phyloP scores from a whole-genome alignment of 2,329 filamentous ascomycete genomes.

The Penicillium sp. region DNA sequence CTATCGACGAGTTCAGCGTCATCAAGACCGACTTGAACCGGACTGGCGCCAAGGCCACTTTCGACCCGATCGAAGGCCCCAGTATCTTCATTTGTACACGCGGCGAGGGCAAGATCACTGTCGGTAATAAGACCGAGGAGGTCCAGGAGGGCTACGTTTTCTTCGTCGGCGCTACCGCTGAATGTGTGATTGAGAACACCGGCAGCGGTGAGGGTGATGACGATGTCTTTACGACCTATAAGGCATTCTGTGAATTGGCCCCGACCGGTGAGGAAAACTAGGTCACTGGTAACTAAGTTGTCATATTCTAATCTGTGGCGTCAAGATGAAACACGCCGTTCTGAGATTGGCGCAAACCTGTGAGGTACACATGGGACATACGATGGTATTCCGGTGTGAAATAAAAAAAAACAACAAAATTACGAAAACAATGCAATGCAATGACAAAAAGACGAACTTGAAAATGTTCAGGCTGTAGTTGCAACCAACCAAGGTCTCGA shows the following conservation, averaged over 20 bases:
- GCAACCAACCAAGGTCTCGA: neutral
- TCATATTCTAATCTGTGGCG: slow-evolving; percentile 15
- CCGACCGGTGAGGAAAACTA: slow-evolving; percentile 40
- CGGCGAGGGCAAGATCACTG: slow-evolving; percentile 77
- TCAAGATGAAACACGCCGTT: slow-evolving; percentile 14
- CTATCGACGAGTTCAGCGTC: slow-evolving; percentile 94
- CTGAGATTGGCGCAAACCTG: slow-evolving; percentile 17
- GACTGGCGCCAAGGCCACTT: slow-evolving; percentile 75
- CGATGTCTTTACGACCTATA: slow-evolving; percentile 81
- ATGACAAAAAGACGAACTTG: too few species aligned
- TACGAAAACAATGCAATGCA: neutral
- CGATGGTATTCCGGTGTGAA: neutral
- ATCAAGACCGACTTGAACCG: slow-evolving; percentile 72
- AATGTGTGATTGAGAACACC: slow-evolving; percentile 70
- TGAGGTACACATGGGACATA: slow-evolving; percentile 5
- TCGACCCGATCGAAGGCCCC: slow-evolving; percentile 81
- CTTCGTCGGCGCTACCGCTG: slow-evolving; percentile 84
- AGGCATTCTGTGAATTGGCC: slow-evolving; percentile 89
- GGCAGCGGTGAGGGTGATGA: slow-evolving; percentile 53
- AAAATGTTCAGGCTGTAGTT: neutral
- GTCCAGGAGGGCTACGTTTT: slow-evolving; percentile 72
- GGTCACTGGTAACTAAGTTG: slow-evolving; percentile 35
- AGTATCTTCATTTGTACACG: slow-evolving; percentile 89
- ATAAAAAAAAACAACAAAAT: neutral
- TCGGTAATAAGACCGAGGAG: slow-evolving; percentile 76